These are phyloP conservation scores for Sporobolomyces phaffii DNA, from an alignment of 768 basidiomycete species.

Conservation along the genomic window DNA sequence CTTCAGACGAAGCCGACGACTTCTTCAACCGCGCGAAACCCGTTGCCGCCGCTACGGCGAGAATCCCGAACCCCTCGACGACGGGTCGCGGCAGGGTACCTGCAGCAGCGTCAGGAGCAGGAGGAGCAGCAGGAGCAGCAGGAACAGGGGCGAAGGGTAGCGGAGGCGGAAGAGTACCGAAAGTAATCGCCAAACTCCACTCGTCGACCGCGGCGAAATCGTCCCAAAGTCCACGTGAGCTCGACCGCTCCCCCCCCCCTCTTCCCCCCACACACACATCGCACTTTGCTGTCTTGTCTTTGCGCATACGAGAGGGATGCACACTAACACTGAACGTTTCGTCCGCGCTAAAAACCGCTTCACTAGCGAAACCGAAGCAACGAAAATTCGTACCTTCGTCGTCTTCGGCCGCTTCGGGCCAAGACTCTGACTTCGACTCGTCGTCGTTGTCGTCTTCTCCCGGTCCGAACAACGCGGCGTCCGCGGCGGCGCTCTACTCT, in stretches of 20 bases:
- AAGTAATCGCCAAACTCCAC: neutral
- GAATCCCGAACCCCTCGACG: neutral
- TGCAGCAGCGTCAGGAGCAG: too few species aligned
- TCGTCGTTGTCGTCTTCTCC: neutral
- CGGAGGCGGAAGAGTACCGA: neutral
- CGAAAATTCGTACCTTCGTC: neutral
- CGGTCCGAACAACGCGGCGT: neutral
- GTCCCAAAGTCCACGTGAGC: too few species aligned
- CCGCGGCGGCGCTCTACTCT: neutral
- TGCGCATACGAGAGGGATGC: too few species aligned
- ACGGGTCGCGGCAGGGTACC: neutral
- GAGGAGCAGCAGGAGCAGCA: too few species aligned
- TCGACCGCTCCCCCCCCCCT: slow-evolving; percentile 50
- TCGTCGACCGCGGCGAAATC: too few species aligned
- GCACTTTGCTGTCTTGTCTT: too few species aligned
- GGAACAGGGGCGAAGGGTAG: too few species aligned
- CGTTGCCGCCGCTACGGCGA: neutral
- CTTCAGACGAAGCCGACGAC: slow-evolving; percentile 26
- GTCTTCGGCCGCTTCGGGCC: too few species aligned
- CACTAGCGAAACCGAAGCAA: neutral
- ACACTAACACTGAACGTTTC: too few species aligned
- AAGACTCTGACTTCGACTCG: neutral
- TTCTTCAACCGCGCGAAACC: slow-evolving; percentile 13
- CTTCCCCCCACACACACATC: too few species aligned
- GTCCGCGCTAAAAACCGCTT: too few species aligned